Percentiles rank a stretch among this genome's conserved stretches.
Conservation (phyloP, 2,329 filamentous ascomycete genomes). For the Fusarium siculi region DNA sequence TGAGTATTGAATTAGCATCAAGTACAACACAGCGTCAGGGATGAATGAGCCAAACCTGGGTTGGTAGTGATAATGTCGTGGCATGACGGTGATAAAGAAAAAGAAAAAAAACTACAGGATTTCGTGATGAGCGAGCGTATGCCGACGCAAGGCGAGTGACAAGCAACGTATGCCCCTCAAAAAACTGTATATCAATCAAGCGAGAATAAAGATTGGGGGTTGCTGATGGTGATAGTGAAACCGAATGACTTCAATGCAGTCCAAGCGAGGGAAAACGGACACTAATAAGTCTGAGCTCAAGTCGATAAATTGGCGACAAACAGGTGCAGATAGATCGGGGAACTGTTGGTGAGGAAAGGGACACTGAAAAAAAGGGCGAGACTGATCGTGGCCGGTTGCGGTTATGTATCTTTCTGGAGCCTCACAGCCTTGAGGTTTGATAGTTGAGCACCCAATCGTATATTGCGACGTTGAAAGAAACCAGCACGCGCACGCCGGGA, state of each 20-base stretch:
- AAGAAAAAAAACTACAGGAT: background rate
- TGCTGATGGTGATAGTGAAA: conserved; percentile 2
- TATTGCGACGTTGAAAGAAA: conserved; percentile 15
- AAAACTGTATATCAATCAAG: conserved; percentile 14
- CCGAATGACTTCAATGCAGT: conserved; percentile 7
- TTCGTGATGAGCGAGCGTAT: conserved; percentile 15
- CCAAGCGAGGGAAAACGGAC: conserved; percentile 9
- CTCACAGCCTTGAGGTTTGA: conserved; percentile 6
- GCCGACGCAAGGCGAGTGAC: conserved; percentile 10
- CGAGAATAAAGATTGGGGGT: conserved; percentile 22
- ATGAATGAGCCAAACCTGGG: conserved; percentile 36
- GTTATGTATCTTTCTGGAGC: conserved; percentile 21
- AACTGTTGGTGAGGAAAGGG: conserved; percentile 15
- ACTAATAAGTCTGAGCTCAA: conserved; percentile 9
- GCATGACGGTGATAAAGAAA: conserved; percentile 37
- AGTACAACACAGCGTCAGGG: background rate
- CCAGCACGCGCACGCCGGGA: conserved; percentile 12
- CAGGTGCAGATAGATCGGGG: conserved; percentile 10
- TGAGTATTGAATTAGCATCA: conserved; percentile 48
- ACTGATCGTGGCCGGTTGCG: conserved; percentile 18
- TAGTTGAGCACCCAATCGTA: conserved; percentile 12
- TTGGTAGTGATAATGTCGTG: conserved; percentile 45
- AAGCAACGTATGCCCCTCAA: background rate
- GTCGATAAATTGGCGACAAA: conserved; percentile 14
- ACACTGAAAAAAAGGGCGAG: conserved; percentile 6